Evolutionary conservation across 73 alveolate species (phyloP).

Genomic region (Tetrahymena borealis): DNA sequence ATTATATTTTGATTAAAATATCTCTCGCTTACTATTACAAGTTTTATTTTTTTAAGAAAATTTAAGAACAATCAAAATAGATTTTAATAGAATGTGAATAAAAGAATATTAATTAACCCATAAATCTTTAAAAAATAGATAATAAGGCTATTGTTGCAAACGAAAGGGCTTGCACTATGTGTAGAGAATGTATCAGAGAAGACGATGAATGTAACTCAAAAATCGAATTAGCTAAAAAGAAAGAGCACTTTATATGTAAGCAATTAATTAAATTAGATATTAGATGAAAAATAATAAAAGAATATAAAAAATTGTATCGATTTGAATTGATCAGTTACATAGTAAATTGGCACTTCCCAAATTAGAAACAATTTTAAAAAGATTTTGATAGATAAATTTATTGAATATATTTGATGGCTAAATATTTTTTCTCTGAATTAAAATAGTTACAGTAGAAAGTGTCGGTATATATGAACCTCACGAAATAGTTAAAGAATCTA

Average conservation of each 20-base stretch:
- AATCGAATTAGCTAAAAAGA: slow-evolving; percentile 77
- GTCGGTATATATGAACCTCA: background rate
- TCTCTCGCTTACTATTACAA: no score
- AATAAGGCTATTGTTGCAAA: slow-evolving; percentile 69
- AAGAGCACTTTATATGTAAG: slow-evolving; percentile 77
- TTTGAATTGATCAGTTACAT: background rate
- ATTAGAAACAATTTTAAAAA: background rate
- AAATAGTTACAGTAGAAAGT: background rate
- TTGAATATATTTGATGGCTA: background rate
- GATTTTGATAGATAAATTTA: background rate
- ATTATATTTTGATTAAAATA: no score
- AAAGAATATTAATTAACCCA: no score
- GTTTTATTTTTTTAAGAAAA: no score
- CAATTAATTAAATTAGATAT: background rate
- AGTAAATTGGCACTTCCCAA: background rate
- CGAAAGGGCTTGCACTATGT: slow-evolving; percentile 87
- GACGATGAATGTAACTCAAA: slow-evolving; percentile 60
- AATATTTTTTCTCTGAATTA: background rate
- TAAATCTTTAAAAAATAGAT: background rate
- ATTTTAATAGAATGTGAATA: no score
- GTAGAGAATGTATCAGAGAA: slow-evolving; percentile 95
- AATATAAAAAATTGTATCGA: background rate
- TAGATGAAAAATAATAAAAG: background rate
- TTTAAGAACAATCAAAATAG: no score
- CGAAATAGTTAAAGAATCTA: background rate